Conservation (phyloP, 108 stramenopile genomes). For the Schizochytrium sp. region DNA sequence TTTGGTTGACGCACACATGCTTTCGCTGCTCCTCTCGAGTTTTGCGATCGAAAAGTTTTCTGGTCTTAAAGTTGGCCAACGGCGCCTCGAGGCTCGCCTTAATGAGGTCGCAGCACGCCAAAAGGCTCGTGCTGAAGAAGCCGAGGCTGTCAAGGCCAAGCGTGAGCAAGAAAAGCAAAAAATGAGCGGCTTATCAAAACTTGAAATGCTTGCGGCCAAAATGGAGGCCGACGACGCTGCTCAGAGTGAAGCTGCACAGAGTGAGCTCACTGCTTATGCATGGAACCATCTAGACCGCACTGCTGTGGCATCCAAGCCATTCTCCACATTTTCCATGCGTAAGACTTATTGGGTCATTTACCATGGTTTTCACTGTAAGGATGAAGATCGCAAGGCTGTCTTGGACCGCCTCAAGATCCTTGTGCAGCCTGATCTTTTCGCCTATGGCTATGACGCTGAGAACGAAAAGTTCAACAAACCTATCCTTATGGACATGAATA, state of each 20-base stretch:
- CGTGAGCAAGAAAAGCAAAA: background rate
- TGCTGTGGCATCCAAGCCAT: constrained; percentile 38
- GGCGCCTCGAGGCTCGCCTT: constrained; percentile 15
- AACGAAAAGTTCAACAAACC: constrained; percentile 52
- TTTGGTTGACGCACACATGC: constrained; percentile 38
- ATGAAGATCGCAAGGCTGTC: constrained; percentile 15
- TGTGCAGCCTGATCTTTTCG: background rate
- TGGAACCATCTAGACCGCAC: constrained; percentile 20
- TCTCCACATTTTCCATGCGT: constrained; percentile 55
- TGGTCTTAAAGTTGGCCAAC: constrained; percentile 12
- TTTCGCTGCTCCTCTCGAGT: background rate
- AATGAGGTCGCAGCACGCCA: constrained; percentile 1
- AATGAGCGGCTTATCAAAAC: constrained; percentile 23
- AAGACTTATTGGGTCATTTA: constrained; percentile 58
- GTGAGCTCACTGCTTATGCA: constrained; percentile 16
- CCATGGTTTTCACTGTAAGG: constrained; percentile 18
- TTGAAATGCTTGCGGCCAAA: constrained; percentile 27
- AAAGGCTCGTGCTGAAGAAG: background rate
- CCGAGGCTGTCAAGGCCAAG: background rate
- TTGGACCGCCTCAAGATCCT: constrained; percentile 14
- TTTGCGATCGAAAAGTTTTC: constrained; percentile 46
- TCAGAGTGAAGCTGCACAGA: constrained; percentile 7
- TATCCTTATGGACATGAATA: constrained; percentile 30
- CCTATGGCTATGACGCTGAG: constrained; percentile 47
- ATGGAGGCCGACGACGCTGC: constrained; percentile 10